phyloP scores from a whole-genome alignment of 345 rosid species.

The Populus tremula region DNA sequence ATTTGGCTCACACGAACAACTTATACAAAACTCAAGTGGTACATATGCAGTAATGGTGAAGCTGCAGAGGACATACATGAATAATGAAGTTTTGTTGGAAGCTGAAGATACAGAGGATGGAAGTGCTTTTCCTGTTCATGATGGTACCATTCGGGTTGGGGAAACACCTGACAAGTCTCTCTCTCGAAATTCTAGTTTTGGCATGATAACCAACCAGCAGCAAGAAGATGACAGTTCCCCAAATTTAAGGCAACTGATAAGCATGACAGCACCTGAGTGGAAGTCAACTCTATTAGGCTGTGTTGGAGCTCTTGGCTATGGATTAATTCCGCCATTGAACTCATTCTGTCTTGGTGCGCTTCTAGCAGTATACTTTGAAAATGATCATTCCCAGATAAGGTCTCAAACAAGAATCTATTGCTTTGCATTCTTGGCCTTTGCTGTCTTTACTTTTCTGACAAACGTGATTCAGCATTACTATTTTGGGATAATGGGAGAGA shows the following conservation, averaged over 20 bases:
- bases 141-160: not conserved
- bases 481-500: slow-evolving; percentile 36
- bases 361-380: slow-evolving; percentile 22
- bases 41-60: slow-evolving; percentile 43
- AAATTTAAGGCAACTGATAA: slow-evolving; percentile 16
- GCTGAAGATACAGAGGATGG: not conserved
- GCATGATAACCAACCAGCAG: slow-evolving; percentile 2
- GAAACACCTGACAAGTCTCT: not conserved
- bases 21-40: slow-evolving; percentile 37
- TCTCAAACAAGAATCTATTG: slow-evolving; percentile 23
- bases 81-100: slow-evolving; percentile 3
- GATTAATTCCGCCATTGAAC: slow-evolving; percentile 23
- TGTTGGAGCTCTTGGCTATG: slow-evolving; percentile 21
- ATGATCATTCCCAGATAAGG: slow-evolving; percentile 15
- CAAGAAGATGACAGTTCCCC: slow-evolving; percentile 12
- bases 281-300: slow-evolving; percentile 27
- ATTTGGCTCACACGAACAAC: slow-evolving; percentile 50
- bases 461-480: slow-evolving; percentile 39
- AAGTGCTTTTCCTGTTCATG: not conserved
- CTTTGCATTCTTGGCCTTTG: slow-evolving; percentile 21
- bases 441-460: slow-evolving; percentile 18
- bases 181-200: not conserved
- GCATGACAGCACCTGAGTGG: slow-evolving; percentile 31
- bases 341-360: slow-evolving; percentile 26
- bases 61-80: slow-evolving; percentile 23